Evolutionary conservation across 345 rosid species (phyloP).

Genomic region (Brassica napus): Da-Ae NC_063445.1:58030001-58030500

Average conservation of each 20-base stretch:
- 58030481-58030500: not conserved
- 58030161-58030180: constrained; percentile 25
- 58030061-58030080: constrained; percentile 11
- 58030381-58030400: constrained; percentile 11
- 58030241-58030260: constrained; percentile 25
- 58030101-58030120: not conserved
- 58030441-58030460: constrained; percentile 10
- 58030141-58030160: constrained; percentile 12
- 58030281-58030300: constrained; percentile 2
- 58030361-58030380: not conserved
- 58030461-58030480: constrained; percentile 14
- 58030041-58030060: not conserved
- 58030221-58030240: constrained; percentile 32
- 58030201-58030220: constrained; percentile 39
- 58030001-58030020: not conserved
- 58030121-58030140: not conserved
- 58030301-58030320: constrained; percentile 5
- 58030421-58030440: constrained; percentile 13
- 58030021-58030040: not conserved
- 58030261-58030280: not conserved
- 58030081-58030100: not conserved
- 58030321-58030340: not conserved
- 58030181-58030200: constrained; percentile 38
- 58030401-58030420: constrained; percentile 3
- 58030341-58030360: not conserved